phyloP scores from a whole-genome alignment of 1,284 basidiomycete genomes.

The Sporisorium exsertum region DNA sequence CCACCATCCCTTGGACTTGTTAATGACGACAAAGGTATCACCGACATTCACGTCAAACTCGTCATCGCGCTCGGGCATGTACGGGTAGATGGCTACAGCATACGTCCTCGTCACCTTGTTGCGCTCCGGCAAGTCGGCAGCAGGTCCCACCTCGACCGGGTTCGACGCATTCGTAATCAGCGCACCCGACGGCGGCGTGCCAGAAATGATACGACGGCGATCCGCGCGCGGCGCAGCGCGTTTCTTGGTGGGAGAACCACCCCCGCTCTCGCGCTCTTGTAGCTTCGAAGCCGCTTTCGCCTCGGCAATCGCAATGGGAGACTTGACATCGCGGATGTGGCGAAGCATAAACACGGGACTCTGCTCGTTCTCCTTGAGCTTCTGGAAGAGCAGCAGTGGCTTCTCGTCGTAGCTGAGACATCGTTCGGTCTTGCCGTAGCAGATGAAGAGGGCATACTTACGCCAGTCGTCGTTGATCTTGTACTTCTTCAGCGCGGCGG shows the following conservation, averaged over 20 bases:
- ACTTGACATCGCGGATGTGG: slow-evolving; percentile 95
- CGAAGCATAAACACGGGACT: slow-evolving; percentile 99
- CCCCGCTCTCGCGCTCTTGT: slow-evolving; percentile 33
- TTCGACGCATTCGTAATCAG: slow-evolving; percentile 23
- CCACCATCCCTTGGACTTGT: slow-evolving; percentile 97
- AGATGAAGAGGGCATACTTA: slow-evolving; percentile 99
- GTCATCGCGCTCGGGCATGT: slow-evolving; percentile 95
- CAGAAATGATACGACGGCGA: slow-evolving; percentile 35
- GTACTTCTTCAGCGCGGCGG: slow-evolving; percentile 97
- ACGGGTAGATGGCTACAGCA: slow-evolving; percentile 91
- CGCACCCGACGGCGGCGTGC: slow-evolving; percentile 35
- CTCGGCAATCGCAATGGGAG: slow-evolving; percentile 75
- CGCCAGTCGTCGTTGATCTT: slow-evolving; percentile 99
- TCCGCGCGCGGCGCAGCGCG: slow-evolving; percentile 30
- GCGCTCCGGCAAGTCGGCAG: slow-evolving; percentile 43
- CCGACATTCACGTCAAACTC: slow-evolving; percentile 94
- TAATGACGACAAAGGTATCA: slow-evolving; percentile 84
- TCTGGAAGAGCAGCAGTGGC: slow-evolving; percentile 94
- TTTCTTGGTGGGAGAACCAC: slow-evolving; percentile 15
- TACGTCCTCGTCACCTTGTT: slow-evolving; percentile 72
- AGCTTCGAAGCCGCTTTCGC: slow-evolving; percentile 58
- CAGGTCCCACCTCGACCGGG: slow-evolving; percentile 55
- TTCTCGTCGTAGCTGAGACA: slow-evolving; percentile 98
- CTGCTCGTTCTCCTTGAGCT: slow-evolving; percentile 95
- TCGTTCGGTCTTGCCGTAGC: slow-evolving; percentile 89